A percentile compares a stretch with the other conserved stretches of the same genome.
Conservation (phyloP, 2,329 filamentous ascomycete genomes). For the Dactylella cylindrospora region DNA sequence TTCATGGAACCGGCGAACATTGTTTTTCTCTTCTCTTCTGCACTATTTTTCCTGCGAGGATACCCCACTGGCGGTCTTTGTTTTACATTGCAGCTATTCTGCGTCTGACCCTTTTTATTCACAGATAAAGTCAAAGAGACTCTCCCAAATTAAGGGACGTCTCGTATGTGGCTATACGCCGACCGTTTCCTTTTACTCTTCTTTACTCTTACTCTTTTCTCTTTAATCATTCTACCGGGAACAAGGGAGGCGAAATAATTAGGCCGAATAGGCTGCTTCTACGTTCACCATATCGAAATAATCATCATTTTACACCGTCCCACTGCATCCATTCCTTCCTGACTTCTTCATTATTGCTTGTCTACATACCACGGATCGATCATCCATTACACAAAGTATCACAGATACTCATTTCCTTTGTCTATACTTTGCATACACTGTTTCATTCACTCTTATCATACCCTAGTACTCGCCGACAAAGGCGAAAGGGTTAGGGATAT, state of each 20-base stretch:
- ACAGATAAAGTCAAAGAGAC: neutral
- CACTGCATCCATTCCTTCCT: neutral
- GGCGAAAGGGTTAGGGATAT: too few species aligned
- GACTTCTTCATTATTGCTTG: neutral
- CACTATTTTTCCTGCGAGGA: slow-evolving; percentile 7
- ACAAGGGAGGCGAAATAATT: slow-evolving; percentile 11
- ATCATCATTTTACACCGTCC: neutral
- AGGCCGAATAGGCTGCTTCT: slow-evolving; percentile 39
- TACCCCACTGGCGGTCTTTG: slow-evolving; percentile 29
- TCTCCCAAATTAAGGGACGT: neutral
- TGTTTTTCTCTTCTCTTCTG: neutral
- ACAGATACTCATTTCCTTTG: slow-evolving; percentile 11
- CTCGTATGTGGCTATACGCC: slow-evolving; percentile 18
- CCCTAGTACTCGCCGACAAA: too few species aligned
- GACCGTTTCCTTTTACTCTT: slow-evolving; percentile 11
- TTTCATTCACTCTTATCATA: too few species aligned
- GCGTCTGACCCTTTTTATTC: slow-evolving; percentile 1
- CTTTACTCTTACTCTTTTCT: neutral
- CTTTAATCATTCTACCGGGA: slow-evolving; percentile 21
- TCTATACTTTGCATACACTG: neutral
- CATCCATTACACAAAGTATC: slow-evolving; percentile 28
- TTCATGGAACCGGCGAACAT: slow-evolving; percentile 25
- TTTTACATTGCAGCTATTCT: slow-evolving; percentile 2
- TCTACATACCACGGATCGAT: slow-evolving; percentile 22
- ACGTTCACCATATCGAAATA: slow-evolving; percentile 29